These are phyloP conservation scores for Macrophomina phaseolina DNA, from an alignment of 2,329 filamentous ascomycete genomes.

Conservation along the genomic window DNA sequence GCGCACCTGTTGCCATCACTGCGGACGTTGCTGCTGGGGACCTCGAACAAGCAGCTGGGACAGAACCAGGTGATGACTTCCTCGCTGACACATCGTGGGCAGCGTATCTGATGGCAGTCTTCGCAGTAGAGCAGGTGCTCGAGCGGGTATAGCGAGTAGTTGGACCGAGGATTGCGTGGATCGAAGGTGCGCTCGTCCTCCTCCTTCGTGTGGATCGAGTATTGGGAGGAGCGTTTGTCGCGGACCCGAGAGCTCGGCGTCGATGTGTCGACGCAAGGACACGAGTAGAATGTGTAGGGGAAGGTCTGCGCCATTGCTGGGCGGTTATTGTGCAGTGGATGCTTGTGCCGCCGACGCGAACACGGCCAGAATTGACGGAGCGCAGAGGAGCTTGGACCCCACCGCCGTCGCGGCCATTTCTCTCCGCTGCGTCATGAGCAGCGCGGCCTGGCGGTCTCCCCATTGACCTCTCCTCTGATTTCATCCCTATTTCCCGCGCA, in stretches of 20 bases:
- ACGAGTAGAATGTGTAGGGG: conserved; percentile 69
- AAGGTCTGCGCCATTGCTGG: conserved; percentile 60
- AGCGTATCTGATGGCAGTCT: conserved; percentile 95
- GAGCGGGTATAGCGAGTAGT: conserved; percentile 90
- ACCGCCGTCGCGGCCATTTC: conserved; percentile 5
- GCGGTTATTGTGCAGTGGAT: background rate
- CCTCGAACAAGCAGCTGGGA: conserved; percentile 93
- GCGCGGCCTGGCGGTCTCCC: conserved; percentile 7
- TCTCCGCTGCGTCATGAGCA: conserved; percentile 23
- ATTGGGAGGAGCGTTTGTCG: conserved; percentile 41
- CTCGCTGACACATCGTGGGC: conserved; percentile 87
- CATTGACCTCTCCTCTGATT: conserved; percentile 8
- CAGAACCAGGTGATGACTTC: conserved; percentile 97
- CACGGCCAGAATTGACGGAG: conserved; percentile 1
- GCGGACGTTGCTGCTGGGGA: conserved; percentile 89
- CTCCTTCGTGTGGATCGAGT: conserved; percentile 48
- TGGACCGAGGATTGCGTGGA: conserved; percentile 80
- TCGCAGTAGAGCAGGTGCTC: conserved; percentile 96
- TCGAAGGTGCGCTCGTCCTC: conserved; percentile 84
- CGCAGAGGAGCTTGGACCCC: conserved; percentile 22
- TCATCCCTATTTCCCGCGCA: conserved; percentile 3
- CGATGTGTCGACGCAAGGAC: conserved; percentile 61
- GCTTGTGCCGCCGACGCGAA: conserved; percentile 6
- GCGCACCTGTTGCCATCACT: conserved; percentile 85
- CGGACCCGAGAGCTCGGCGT: conserved; percentile 39